These are phyloP conservation scores for Ophiosphaerella narmari DNA, from an alignment of 2,329 filamentous ascomycete genomes.

Conservation along the genomic window DNA sequence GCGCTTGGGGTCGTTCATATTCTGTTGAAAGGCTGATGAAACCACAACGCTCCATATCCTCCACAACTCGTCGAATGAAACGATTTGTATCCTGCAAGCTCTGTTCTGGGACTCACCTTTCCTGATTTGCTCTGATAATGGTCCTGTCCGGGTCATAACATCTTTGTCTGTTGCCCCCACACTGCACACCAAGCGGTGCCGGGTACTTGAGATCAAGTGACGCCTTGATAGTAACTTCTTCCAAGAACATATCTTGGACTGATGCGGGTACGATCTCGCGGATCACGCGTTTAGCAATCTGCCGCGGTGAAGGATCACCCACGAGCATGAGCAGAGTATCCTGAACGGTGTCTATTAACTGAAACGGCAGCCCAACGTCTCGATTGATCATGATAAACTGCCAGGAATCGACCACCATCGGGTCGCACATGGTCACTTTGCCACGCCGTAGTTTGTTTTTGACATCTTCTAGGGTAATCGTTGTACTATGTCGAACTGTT, in stretches of 20 bases:
- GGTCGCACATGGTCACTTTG: constrained; percentile 35
- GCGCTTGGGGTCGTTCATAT: constrained; percentile 28
- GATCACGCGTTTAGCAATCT: constrained; percentile 29
- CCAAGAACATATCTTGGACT: constrained; percentile 26
- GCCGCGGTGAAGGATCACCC: constrained; percentile 26
- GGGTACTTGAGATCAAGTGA: constrained; percentile 18
- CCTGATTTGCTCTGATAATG: constrained; percentile 12
- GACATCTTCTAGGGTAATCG: constrained; percentile 31
- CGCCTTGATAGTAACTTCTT: constrained; percentile 25
- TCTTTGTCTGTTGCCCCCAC: constrained; percentile 32
- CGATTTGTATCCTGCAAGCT: constrained; percentile 25
- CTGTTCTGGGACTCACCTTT: constrained; percentile 2
- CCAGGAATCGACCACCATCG: constrained; percentile 37
- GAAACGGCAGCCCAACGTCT: constrained; percentile 28
- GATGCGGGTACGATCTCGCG: constrained; percentile 28
- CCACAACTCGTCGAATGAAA: constrained; percentile 27
- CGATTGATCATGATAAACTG: constrained; percentile 40
- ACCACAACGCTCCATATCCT: constrained; percentile 35
- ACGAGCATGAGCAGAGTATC: constrained; percentile 29
- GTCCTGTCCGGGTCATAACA: constrained; percentile 20
- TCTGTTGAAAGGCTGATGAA: constrained; percentile 22
- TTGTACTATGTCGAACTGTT: constrained; percentile 17
- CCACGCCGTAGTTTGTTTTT: constrained; percentile 29
- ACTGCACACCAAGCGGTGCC: constrained; percentile 25
- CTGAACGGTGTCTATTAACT: constrained; percentile 34